Percentiles rank a stretch among this genome's conserved stretches.
phyloP scores from a whole-genome alignment of 352 stramenopile genomes.

The Phytophthora vignae region DNA sequence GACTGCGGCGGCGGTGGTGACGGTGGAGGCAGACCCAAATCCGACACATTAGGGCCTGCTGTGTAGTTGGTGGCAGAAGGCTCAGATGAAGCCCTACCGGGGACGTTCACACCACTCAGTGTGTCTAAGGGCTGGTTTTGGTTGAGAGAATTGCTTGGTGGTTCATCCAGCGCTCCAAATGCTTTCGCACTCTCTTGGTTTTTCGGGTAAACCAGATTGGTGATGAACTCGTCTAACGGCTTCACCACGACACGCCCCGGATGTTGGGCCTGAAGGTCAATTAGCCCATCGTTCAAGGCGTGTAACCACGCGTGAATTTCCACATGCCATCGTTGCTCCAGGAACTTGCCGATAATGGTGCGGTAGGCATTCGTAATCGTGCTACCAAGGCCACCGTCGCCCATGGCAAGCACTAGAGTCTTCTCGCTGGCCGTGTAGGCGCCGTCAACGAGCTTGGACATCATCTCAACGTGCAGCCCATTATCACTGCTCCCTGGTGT shows the following conservation, averaged over 20 bases:
- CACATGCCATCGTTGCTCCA: constrained; percentile 13
- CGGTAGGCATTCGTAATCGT: constrained; percentile 5
- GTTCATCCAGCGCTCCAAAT: background rate
- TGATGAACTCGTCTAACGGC: constrained; percentile 15
- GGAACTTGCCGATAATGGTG: constrained; percentile 7
- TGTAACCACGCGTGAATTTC: constrained; percentile 23
- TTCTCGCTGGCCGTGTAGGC: background rate
- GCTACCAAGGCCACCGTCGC: constrained; percentile 7
- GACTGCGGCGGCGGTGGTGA: background rate
- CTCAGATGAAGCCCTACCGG: background rate
- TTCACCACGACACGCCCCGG: constrained; percentile 15
- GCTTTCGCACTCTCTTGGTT: background rate
- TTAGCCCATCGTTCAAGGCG: constrained; percentile 11
- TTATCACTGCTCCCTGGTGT: background rate
- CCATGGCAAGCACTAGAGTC: constrained; percentile 13
- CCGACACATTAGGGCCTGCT: background rate
- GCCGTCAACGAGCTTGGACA: background rate
- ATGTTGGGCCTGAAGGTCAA: constrained; percentile 10
- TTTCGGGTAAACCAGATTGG: constrained; percentile 9
- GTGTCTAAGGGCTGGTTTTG: background rate
- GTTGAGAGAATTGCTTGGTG: background rate
- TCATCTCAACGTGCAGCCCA: constrained; percentile 6
- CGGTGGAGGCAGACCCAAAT: background rate
- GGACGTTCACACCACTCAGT: background rate
- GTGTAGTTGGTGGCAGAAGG: background rate